A percentile compares a stretch with the other conserved stretches of the same genome.
phyloP scores from a whole-genome alignment of 2,329 filamentous ascomycete species.

The Aspergillus ruber region DNA sequence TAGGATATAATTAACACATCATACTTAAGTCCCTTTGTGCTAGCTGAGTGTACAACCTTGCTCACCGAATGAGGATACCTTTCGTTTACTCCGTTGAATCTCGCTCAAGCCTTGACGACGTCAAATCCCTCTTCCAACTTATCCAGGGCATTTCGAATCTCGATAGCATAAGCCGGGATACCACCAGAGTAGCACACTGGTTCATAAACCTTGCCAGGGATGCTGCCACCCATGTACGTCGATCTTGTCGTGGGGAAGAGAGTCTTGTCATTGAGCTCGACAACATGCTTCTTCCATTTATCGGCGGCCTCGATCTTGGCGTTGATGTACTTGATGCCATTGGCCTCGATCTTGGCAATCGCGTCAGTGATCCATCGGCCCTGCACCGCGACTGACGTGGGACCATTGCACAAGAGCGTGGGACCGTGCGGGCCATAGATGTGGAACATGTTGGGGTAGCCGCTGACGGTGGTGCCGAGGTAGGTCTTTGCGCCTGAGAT shows the following conservation, averaged over 20 bases:
- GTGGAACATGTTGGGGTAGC: slow-evolving; percentile 47
- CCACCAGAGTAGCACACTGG: slow-evolving; percentile 40
- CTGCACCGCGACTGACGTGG: slow-evolving; percentile 50
- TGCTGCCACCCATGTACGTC: slow-evolving; percentile 52
- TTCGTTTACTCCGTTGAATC: too few species aligned
- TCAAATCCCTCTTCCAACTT: slow-evolving; percentile 37
- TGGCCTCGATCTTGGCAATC: slow-evolving; percentile 44
- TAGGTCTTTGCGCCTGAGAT: slow-evolving; percentile 32
- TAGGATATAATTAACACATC: too few species aligned
- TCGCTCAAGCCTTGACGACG: slow-evolving; percentile 35
- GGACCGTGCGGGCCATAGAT: slow-evolving; percentile 54
- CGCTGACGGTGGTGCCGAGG: slow-evolving; percentile 38
- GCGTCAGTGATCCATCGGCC: slow-evolving; percentile 50
- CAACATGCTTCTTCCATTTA: slow-evolving; percentile 45
- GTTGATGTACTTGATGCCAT: slow-evolving; percentile 47
- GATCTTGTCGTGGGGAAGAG: slow-evolving; percentile 46
- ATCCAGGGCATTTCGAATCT: not conserved
- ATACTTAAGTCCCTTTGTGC: too few species aligned
- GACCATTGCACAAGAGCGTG: slow-evolving; percentile 52
- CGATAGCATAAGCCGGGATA: not conserved
- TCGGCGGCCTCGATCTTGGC: slow-evolving; percentile 41
- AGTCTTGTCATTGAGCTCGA: slow-evolving; percentile 41
- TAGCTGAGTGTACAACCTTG: too few species aligned
- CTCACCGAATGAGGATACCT: too few species aligned
- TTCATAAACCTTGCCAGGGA: slow-evolving; percentile 50